Percentiles rank a stretch among this genome's conserved stretches.
Conservation (phyloP, 805 yeast genomes). For the Saturnispora serradocipensis region DNA sequence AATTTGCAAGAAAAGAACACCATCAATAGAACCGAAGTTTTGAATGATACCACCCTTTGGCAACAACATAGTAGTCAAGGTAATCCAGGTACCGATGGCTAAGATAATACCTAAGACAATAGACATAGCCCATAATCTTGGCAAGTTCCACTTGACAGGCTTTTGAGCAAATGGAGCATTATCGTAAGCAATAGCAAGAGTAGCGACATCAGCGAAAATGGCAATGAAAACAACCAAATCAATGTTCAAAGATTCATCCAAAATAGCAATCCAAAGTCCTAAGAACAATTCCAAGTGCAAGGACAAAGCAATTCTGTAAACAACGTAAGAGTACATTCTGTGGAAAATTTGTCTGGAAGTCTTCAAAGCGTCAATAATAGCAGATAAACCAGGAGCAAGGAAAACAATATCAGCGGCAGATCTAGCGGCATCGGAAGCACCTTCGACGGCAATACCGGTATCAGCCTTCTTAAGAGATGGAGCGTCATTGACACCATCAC, state of each 20-base stretch:
- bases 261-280: slow-evolving; percentile 94
- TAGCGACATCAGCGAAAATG: too few relatives aligned
- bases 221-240: too few relatives aligned
- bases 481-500: too few relatives aligned
- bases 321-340: slow-evolving; percentile 98
- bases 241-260: slow-evolving; percentile 36
- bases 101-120: slow-evolving; percentile 43
- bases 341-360: slow-evolving; percentile 96
- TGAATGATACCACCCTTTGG: slow-evolving; percentile 90
- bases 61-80: slow-evolving; percentile 88
- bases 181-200: too few relatives aligned
- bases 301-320: slow-evolving; percentile 94
- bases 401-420: too few relatives aligned
- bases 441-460: too few relatives aligned
- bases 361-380: slow-evolving; percentile 89
- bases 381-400: slow-evolving; percentile 23
- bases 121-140: too few relatives aligned
- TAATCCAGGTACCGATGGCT: slow-evolving; percentile 91
- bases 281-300: slow-evolving; percentile 90
- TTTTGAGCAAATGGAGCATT: too few relatives aligned
- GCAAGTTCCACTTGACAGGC: too few relatives aligned
- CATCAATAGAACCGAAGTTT: slow-evolving; percentile 90
- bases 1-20: slow-evolving; percentile 38
- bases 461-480: too few relatives aligned
- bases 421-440: too few relatives aligned